Evolutionary conservation across 352 stramenopile species (phyloP).

Genomic region (Ochromonadaceae sp.): DNA sequence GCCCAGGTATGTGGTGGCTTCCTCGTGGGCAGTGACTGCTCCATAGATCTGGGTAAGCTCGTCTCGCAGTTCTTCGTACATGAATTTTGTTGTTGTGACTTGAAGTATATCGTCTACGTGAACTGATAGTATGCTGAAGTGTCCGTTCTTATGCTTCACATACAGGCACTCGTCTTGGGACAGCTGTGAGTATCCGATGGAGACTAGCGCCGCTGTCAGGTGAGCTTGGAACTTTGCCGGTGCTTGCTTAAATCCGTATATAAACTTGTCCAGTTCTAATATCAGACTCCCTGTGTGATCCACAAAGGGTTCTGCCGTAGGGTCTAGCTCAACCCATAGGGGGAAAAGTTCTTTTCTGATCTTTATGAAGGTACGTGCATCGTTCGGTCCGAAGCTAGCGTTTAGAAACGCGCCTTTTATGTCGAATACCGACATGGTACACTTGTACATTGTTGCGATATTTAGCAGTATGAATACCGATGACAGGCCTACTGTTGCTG

Average conservation of each 20-base stretch:
- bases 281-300: slow-evolving; percentile 1
- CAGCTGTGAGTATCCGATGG: neutral
- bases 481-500: neutral
- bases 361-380: slow-evolving; percentile 9
- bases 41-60: neutral
- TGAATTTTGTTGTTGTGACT: neutral
- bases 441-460: neutral
- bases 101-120: slow-evolving; percentile 17
- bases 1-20: neutral
- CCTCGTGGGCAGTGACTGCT: neutral
- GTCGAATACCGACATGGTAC: no score
- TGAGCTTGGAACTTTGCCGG: slow-evolving; percentile 7
- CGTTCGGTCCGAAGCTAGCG: neutral
- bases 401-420: slow-evolving; percentile 16
- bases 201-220: neutral
- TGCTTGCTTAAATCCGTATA: slow-evolving; percentile 10
- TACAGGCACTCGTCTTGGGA: slow-evolving; percentile 7
- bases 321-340: slow-evolving; percentile 2
- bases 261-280: neutral
- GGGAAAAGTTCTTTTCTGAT: neutral
- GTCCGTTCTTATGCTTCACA: neutral
- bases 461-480: slow-evolving; percentile 1
- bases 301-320: neutral
- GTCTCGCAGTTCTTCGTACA: neutral
- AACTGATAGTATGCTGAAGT: neutral